Percentiles rank a stretch among this genome's conserved stretches.
phyloP scores from a whole-genome alignment of 495 filamentous ascomycete genomes.

The Talaromyces stipitatus region DNA sequence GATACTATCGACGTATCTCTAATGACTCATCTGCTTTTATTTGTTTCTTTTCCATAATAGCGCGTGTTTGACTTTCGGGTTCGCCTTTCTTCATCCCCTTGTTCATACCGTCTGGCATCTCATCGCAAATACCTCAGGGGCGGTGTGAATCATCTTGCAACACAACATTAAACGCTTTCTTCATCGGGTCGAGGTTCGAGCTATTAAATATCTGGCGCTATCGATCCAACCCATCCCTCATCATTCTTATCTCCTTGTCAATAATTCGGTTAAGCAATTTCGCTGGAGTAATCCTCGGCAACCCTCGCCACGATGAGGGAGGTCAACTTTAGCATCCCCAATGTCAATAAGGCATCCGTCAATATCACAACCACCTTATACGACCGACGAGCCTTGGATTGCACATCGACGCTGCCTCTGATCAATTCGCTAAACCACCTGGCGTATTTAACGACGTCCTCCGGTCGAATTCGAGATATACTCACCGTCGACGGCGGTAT shows the following conservation, averaged over 20 bases:
- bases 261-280: not conserved
- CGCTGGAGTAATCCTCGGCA: not conserved
- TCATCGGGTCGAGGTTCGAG: not conserved
- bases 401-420: conserved; percentile 91
- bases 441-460: conserved; percentile 97
- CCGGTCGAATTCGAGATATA: conserved; percentile 93
- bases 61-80: conserved; percentile 5
- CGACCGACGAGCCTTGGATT: conserved; percentile 93
- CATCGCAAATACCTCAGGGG: conserved; percentile 1
- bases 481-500: conserved; percentile 97
- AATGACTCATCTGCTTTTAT: conserved; percentile 3
- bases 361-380: conserved; percentile 98
- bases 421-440: conserved; percentile 99
- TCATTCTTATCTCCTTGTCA: not conserved
- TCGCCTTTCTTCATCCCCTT: conserved; percentile 3
- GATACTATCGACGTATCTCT: conserved; percentile 6
- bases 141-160: not conserved
- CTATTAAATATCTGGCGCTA: not conserved
- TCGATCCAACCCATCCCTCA: not conserved
- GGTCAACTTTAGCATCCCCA: conserved; percentile 99
- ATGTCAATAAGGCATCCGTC: conserved; percentile 99
- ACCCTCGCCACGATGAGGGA: conserved; percentile 68
- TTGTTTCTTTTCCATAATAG: not conserved
- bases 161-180: not conserved
- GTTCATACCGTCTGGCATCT: not conserved